Evolutionary conservation across 163 green algal species (phyloP), one percentile per base, ranked within the genome.

Genomic region (Volvox carteri): DNA sequence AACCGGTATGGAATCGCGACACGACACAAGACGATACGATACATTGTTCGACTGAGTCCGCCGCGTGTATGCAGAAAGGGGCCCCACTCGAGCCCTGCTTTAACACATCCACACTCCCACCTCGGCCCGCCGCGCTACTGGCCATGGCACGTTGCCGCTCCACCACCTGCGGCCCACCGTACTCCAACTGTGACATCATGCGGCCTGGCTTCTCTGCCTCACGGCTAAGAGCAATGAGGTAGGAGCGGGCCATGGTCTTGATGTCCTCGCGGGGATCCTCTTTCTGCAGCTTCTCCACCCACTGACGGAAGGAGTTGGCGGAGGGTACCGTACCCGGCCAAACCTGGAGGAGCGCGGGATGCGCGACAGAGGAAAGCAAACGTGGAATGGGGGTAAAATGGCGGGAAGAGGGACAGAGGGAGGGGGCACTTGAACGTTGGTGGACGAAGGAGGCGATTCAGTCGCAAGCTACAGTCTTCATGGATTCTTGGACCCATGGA

Each of bases 241-340:
- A 88, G 68, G 68, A 83, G 9, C 83, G 83, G 2, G 83, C 83
- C 68, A 83, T 73, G 50, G 83, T 88, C 56, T 77, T 77, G 83
- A 88, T 81, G 67, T 88, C 83, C 35, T 88, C 83, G 11, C 83
- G 83, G 21, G 83, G 50, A 50, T 88, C 83, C 23, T 73, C 68
- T 68, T 88, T 88, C 50, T 81, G 68, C 48, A 88, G 41, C 83
- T 81, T 74, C 68, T 88, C 83, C 35, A 88, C 83, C 50, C 30
- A 60, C 3, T 2, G 18, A 1, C 68, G 68, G 50, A 88, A 62
- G 8, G 50, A 73, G 83, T 35, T 74, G 19, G 50, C 50, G 7
- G 68, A 75, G 35, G 83, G 48, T 3, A 48, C 21, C 35, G 52
- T 81, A 68, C 50, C 68, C 18, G 83, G 83, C 41, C 37, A 88